Conservation (phyloP, 192 early-diverging fungal species). For the Podila verticillata region DNA sequence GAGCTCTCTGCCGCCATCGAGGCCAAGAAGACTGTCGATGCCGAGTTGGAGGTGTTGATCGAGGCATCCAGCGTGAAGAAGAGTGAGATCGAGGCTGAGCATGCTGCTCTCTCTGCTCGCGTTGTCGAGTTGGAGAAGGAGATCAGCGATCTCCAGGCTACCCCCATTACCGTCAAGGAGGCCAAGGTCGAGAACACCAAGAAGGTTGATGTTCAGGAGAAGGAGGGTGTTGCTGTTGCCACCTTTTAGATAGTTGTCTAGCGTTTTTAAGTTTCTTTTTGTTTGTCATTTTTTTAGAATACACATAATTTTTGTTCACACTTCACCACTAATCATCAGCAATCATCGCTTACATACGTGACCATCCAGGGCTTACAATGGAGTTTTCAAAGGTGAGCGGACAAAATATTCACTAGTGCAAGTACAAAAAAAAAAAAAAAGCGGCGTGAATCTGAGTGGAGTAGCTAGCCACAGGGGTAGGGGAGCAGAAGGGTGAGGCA, state of each 20-base stretch:
- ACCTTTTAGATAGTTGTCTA: constrained; percentile 18
- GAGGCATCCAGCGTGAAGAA: constrained; percentile 15
- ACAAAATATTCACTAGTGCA: too few relatives aligned
- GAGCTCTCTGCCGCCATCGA: constrained; percentile 12
- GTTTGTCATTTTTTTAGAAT: not conserved
- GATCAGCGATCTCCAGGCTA: constrained; percentile 8
- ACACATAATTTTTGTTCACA: too few relatives aligned
- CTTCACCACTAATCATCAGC: too few relatives aligned
- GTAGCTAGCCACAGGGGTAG: too few relatives aligned
- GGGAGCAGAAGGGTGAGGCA: too few relatives aligned
- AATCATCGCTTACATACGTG: too few relatives aligned
- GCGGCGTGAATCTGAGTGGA: too few relatives aligned
- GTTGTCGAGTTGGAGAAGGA: constrained; percentile 32
- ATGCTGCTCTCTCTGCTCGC: constrained; percentile 9
- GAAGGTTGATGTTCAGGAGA: constrained; percentile 35
- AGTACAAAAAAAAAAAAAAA: too few relatives aligned
- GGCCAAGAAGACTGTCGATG: constrained; percentile 15
- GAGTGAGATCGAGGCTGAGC: constrained; percentile 19
- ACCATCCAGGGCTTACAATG: too few relatives aligned
- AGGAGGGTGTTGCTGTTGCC: constrained; percentile 43
- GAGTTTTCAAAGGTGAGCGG: too few relatives aligned
- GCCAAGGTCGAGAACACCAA: constrained; percentile 19
- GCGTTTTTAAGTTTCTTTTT: not conserved
- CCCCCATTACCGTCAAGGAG: not conserved
- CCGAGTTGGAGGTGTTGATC: constrained; percentile 15